Conservation (phyloP, 192 early-diverging fungal species). For the Geranomyces michiganensis region DNA sequence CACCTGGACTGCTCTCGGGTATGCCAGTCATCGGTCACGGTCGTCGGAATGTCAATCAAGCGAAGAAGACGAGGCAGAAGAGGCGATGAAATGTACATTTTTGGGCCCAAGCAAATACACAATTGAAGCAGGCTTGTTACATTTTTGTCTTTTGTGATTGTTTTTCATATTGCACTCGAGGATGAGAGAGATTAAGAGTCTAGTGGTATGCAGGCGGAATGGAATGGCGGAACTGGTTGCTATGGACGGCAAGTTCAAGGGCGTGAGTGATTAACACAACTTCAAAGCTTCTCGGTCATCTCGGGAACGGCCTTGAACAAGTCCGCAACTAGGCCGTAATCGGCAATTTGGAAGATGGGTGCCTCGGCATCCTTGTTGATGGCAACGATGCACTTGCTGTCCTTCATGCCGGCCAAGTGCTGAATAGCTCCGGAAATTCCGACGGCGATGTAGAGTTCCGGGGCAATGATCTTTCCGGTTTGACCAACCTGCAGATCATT, state of each 20-base stretch:
- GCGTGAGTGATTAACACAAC: no score
- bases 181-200: no score
- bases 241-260: no score
- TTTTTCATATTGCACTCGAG: no score
- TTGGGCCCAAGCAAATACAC: no score
- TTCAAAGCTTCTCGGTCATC: constrained; percentile 74
- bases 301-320: constrained; percentile 93
- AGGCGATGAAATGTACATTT: background rate
- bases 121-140: no score
- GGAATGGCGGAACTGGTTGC: no score
- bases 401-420: constrained; percentile 99
- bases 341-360: constrained; percentile 95
- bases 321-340: constrained; percentile 95
- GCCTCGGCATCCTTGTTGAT: constrained; percentile 99
- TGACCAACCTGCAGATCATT: constrained; percentile 98
- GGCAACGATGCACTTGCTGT: constrained; percentile 96
- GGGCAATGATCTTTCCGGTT: constrained; percentile 97
- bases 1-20: background rate
- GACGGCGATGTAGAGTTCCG: constrained; percentile 92
- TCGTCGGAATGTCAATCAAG: constrained; percentile 51
- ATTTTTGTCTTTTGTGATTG: no score
- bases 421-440: constrained; percentile 96
- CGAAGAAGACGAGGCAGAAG: constrained; percentile 20
- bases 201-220: no score
- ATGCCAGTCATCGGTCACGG: constrained; percentile 48